A percentile compares a stretch with the other conserved stretches of the same genome.
phyloP scores from a whole-genome alignment of 352 stramenopile species.

The Globisporangium canariense region DNA sequence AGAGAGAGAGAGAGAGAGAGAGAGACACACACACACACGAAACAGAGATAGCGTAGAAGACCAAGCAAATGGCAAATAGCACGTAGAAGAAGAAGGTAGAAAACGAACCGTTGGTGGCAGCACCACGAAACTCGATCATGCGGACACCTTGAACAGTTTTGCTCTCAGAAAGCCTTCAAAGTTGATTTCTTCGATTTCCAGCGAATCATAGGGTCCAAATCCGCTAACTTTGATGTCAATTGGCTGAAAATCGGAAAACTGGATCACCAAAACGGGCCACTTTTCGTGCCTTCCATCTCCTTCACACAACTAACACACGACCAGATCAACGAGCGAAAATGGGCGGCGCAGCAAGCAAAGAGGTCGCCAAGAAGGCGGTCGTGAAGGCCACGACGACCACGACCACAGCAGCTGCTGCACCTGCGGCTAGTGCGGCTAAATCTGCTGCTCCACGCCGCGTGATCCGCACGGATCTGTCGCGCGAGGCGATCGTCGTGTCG shows the following conservation, averaged over 20 bases:
- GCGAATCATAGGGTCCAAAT: background rate
- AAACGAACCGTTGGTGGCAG: background rate
- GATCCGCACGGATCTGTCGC: slow-evolving; percentile 40
- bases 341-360: slow-evolving; percentile 14
- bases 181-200: background rate
- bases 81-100: slow-evolving; percentile 3
- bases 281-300: background rate
- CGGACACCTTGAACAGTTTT: background rate
- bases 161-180: background rate
- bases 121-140: background rate
- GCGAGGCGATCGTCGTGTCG: slow-evolving; percentile 31
- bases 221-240: background rate
- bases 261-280: slow-evolving; percentile 13
- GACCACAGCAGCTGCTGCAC: background rate
- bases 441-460: slow-evolving; percentile 6
- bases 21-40: background rate
- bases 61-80: background rate
- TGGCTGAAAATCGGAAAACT: background rate
- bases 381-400: slow-evolving; percentile 1
- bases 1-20: too few species aligned
- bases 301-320: background rate
- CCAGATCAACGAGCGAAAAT: slow-evolving; percentile 6
- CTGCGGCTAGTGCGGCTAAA: background rate
- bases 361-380: slow-evolving; percentile 16
- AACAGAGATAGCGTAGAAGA: background rate